Evolutionary conservation across 192 early-diverging fungal genomes (phyloP).

Genomic region (Phycomyces blakesleeanus): DNA sequence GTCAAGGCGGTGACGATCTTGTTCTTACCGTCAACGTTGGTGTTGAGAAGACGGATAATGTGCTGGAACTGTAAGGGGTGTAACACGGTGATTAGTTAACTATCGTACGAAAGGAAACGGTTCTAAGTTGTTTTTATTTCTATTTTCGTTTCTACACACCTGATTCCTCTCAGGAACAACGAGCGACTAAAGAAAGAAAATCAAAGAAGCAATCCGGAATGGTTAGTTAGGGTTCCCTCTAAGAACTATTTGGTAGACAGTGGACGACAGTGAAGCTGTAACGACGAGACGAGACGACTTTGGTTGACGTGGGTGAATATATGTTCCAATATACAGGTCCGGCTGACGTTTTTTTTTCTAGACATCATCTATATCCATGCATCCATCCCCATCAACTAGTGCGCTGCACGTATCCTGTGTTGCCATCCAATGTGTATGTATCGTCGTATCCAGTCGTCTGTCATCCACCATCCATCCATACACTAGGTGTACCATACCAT

Average conservation of each 20-base stretch:
- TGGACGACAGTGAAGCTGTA: too few relatives aligned
- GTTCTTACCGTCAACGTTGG: constrained; percentile 94
- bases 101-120: not conserved
- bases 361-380: constrained; percentile 7
- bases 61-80: constrained; percentile 70
- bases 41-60: constrained; percentile 99
- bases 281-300: too few relatives aligned
- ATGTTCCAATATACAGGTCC: not conserved
- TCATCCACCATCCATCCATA: not conserved
- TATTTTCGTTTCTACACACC: constrained; percentile 7
- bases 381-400: not conserved
- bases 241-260: not conserved
- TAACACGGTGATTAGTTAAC: not conserved
- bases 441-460: not conserved
- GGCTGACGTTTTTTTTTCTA: not conserved
- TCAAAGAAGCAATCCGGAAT: constrained; percentile 1
- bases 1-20: constrained; percentile 97
- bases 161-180: constrained; percentile 85
- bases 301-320: not conserved
- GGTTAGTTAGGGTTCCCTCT: not conserved
- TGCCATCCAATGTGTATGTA: not conserved
- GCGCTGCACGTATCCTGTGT: not conserved
- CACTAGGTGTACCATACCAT: constrained; percentile 12
- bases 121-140: not conserved
- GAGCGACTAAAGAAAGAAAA: constrained; percentile 61